These are phyloP conservation scores for Fusarium mexicanum DNA, from an alignment of 2,329 filamentous ascomycete genomes.

Conservation along the genomic window DNA sequence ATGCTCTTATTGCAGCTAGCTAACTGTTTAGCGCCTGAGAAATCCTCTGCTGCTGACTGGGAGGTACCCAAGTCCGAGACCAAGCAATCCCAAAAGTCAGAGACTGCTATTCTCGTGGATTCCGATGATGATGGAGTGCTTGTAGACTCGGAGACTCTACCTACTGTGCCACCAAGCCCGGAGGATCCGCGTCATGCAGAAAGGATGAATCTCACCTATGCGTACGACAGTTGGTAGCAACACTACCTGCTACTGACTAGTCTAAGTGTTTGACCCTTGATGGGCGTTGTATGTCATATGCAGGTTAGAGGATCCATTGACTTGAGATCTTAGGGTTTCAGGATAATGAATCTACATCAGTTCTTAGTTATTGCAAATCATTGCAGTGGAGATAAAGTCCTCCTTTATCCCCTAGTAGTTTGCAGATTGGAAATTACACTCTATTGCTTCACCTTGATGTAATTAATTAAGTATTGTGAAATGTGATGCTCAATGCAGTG, in stretches of 20 bases:
- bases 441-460: background rate
- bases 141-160: background rate
- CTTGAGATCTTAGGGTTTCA: fast-evolving
- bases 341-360: no score
- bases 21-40: background rate
- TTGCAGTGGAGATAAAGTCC: no score
- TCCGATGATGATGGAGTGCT: background rate
- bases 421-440: background rate
- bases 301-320: no score
- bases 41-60: background rate
- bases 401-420: fast-evolving
- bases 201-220: background rate
- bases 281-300: background rate
- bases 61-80: background rate
- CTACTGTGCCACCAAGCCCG: background rate
- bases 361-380: no score
- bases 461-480: background rate
- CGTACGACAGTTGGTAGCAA: background rate
- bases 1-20: no score
- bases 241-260: no score
- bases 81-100: no score
- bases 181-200: background rate
- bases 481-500: fast-evolving
- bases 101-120: background rate
- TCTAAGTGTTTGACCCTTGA: background rate